phyloP scores from a whole-genome alignment of 192 early-diverging fungal species.

The Mycoemilia scoparia region DNA sequence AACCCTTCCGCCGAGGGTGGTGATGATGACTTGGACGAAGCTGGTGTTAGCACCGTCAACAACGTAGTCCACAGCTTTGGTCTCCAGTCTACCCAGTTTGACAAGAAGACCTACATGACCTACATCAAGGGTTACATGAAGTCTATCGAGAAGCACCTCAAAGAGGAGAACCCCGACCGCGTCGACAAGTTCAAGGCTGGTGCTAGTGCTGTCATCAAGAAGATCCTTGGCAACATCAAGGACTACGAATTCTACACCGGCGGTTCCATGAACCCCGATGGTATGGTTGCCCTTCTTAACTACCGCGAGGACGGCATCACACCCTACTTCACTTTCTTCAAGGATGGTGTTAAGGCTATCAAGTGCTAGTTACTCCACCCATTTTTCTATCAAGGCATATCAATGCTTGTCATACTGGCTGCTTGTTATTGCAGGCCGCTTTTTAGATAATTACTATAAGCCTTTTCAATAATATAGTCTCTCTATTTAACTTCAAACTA shows the following conservation, averaged over 20 bases:
- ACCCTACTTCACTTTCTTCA: slow-evolving; percentile 83
- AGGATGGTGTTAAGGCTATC: slow-evolving; percentile 57
- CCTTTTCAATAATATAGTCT: too few species aligned
- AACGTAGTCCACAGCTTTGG: slow-evolving; percentile 70
- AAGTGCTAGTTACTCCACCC: too few species aligned
- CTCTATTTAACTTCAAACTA: too few species aligned
- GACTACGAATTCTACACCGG: slow-evolving; percentile 85
- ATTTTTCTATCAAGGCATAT: too few species aligned
- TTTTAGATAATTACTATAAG: too few species aligned
- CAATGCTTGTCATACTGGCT: too few species aligned
- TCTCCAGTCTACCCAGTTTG: slow-evolving; percentile 54
- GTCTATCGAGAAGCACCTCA: slow-evolving; percentile 44
- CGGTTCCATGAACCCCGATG: slow-evolving; percentile 73
- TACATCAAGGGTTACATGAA: slow-evolving; percentile 95
- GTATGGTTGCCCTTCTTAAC: slow-evolving; percentile 77
- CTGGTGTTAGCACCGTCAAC: slow-evolving; percentile 47
- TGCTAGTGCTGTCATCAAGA: slow-evolving; percentile 48
- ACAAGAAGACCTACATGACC: slow-evolving; percentile 78
- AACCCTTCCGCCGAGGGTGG: slow-evolving; percentile 77
- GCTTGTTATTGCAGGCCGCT: too few species aligned
- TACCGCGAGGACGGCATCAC: slow-evolving; percentile 88
- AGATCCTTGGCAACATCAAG: slow-evolving; percentile 60
- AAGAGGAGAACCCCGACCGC: slow-evolving; percentile 38
- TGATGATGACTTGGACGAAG: slow-evolving; percentile 45
- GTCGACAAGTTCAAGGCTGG: slow-evolving; percentile 44